Conservation (phyloP, 2,329 filamentous ascomycete genomes). For the Sphaerulina populicola region DNA sequence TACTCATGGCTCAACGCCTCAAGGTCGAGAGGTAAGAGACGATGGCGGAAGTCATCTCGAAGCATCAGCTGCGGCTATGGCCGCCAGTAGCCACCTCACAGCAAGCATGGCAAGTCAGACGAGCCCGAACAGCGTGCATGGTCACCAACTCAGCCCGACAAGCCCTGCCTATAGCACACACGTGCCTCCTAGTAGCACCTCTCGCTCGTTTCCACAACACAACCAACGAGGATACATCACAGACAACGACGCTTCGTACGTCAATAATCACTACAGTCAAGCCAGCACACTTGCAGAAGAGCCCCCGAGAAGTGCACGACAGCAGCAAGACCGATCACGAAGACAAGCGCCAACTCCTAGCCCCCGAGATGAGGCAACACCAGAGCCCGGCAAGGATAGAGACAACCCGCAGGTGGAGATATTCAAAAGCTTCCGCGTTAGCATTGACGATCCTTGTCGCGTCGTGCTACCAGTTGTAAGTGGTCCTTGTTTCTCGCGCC, state of each 20-base stretch:
- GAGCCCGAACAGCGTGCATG: slow-evolving; percentile 33
- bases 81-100: slow-evolving; percentile 45
- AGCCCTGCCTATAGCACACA: slow-evolving; percentile 41
- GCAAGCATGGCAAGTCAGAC: slow-evolving; percentile 40
- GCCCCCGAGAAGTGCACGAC: slow-evolving; percentile 16
- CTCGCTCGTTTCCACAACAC: slow-evolving; percentile 27
- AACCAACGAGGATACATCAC: slow-evolving; percentile 14
- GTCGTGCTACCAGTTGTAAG: slow-evolving; percentile 75
- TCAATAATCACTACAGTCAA: slow-evolving; percentile 23
- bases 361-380: slow-evolving; percentile 27
- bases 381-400: slow-evolving; percentile 20
- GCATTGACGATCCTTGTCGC: slow-evolving; percentile 95
- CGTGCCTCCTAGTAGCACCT: slow-evolving; percentile 22
- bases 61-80: slow-evolving; percentile 45
- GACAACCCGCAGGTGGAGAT: slow-evolving; percentile 66
- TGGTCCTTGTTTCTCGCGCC: background rate
- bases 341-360: slow-evolving; percentile 28
- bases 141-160: slow-evolving; percentile 41
- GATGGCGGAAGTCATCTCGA: slow-evolving; percentile 35
- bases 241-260: slow-evolving; percentile 24
- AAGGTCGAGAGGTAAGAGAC: slow-evolving; percentile 29
- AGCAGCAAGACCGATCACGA: slow-evolving; percentile 24
- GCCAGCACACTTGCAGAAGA: slow-evolving; percentile 19
- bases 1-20: slow-evolving; percentile 37
- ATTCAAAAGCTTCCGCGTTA: slow-evolving; percentile 97